A percentile compares a stretch with the other conserved stretches of the same genome.
Conservation (phyloP, 2,329 filamentous ascomycete species). For the Chaetomium globosum region DNA sequence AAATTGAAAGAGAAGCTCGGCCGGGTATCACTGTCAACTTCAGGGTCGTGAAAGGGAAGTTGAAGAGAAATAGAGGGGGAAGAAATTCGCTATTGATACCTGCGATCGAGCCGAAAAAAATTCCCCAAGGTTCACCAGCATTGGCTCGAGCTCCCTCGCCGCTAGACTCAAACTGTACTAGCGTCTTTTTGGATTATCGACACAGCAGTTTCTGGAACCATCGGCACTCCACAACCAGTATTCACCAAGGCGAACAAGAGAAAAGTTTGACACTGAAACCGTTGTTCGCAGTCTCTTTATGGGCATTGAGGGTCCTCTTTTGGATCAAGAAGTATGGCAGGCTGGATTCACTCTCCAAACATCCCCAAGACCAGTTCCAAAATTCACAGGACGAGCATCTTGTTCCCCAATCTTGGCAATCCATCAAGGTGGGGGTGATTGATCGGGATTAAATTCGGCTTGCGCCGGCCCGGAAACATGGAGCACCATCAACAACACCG, state of each 20-base stretch:
- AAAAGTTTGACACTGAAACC: neutral
- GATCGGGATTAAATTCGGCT: slow-evolving; percentile 17
- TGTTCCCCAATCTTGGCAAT: slow-evolving; percentile 26
- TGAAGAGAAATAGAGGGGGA: slow-evolving; percentile 26
- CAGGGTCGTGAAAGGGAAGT: slow-evolving; percentile 18
- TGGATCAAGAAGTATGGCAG: neutral
- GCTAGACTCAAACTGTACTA: slow-evolving; percentile 33
- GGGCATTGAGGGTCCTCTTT: neutral
- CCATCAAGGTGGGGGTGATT: neutral
- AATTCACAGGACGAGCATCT: neutral
- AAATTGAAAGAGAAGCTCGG: slow-evolving; percentile 33
- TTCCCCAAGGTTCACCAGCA: slow-evolving; percentile 30
- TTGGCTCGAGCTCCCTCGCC: slow-evolving; percentile 36
- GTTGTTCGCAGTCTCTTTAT: neutral
- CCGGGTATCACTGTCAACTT: slow-evolving; percentile 36
- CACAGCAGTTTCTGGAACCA: slow-evolving; percentile 38
- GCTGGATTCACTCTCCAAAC: neutral
- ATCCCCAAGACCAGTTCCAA: neutral
- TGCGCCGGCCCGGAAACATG: slow-evolving; percentile 21
- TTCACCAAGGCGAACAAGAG: neutral
- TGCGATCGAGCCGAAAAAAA: slow-evolving; percentile 34
- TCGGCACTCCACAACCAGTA: slow-evolving; percentile 31
- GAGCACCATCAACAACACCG: neutral
- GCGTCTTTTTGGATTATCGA: slow-evolving; percentile 22
- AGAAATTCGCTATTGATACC: slow-evolving; percentile 29